Percentiles rank a stretch among this genome's conserved stretches.
Conservation (phyloP, 371 early-diverging fungal genomes). For the Apophysomyces ossiformis region DNA sequence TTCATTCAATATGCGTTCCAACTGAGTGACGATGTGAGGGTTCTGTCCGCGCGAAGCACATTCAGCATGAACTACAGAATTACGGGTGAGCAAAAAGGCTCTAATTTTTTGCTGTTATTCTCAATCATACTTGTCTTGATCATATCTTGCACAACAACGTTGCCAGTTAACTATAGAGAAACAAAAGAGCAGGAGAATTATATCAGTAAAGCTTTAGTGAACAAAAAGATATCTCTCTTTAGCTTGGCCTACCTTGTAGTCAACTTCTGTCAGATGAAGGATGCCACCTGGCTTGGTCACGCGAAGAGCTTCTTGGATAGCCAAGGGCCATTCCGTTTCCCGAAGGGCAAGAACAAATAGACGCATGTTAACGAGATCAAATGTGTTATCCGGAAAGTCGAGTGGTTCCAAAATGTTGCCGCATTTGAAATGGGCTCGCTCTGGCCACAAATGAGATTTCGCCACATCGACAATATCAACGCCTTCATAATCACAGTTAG, state of each 20-base stretch:
- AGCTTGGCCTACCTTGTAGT: slow-evolving; percentile 25
- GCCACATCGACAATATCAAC: slow-evolving; percentile 50
- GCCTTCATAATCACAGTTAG: slow-evolving; percentile 43
- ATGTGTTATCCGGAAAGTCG: slow-evolving; percentile 42
- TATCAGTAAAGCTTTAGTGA: not conserved
- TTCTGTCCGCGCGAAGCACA: slow-evolving; percentile 27
- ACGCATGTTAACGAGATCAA: slow-evolving; percentile 57
- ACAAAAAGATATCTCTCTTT: not conserved
- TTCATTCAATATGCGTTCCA: slow-evolving; percentile 16
- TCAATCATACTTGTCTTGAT: slow-evolving; percentile 4
- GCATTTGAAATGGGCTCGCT: not conserved
- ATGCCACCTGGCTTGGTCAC: slow-evolving; percentile 52
- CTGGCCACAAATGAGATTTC: slow-evolving; percentile 47
- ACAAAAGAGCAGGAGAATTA: too few species aligned
- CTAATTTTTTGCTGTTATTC: not conserved
- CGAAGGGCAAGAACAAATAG: slow-evolving; percentile 32
- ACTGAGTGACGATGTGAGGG: slow-evolving; percentile 23
- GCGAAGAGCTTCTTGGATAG: slow-evolving; percentile 32
- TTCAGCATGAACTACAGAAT: not conserved
- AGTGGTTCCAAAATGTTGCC: slow-evolving; percentile 48
- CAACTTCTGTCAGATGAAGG: slow-evolving; percentile 43
- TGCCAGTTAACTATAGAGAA: slow-evolving; percentile 2
- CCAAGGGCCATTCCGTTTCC: slow-evolving; percentile 19
- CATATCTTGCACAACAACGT: slow-evolving; percentile 8
- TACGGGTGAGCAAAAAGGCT: not conserved